Conservation (phyloP, 192 early-diverging fungal genomes). For the Borealophlyctis nickersoniae region DNA sequence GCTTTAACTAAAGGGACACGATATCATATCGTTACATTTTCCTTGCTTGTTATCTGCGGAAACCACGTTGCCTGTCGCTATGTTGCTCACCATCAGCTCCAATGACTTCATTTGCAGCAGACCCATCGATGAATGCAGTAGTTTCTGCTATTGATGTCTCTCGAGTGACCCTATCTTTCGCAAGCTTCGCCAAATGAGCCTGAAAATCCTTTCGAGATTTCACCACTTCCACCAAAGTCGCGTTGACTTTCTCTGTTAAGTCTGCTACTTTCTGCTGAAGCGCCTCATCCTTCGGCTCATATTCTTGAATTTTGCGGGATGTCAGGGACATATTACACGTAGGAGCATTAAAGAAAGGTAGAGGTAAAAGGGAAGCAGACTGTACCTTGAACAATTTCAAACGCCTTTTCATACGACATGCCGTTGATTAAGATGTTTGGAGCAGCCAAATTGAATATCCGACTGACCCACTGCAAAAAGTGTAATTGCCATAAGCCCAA, state of each 20-base stretch:
- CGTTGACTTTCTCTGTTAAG: neutral
- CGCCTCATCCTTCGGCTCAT: neutral
- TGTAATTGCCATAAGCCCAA: neutral
- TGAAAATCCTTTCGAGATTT: neutral
- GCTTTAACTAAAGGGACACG: too few relatives aligned
- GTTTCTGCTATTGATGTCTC: neutral
- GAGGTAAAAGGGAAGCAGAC: too few relatives aligned
- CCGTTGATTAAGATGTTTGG: constrained; percentile 1
- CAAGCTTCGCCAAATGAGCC: neutral
- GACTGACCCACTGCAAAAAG: neutral
- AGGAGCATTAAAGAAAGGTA: too few relatives aligned
- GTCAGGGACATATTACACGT: too few relatives aligned
- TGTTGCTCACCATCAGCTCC: neutral
- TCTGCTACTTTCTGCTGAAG: neutral
- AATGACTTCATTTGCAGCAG: neutral
- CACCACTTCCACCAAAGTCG: neutral
- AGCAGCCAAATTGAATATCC: neutral
- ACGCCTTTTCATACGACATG: neutral
- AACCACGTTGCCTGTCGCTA: neutral
- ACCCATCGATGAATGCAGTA: neutral
- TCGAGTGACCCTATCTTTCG: neutral
- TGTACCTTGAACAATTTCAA: too few relatives aligned
- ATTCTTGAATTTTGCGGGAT: neutral
- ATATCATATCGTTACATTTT: too few relatives aligned
- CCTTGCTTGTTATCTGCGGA: neutral